These are phyloP conservation scores for Jaltomata sinuosa DNA, from an alignment of 257 asterid species.

Conservation along the genomic window DNA sequence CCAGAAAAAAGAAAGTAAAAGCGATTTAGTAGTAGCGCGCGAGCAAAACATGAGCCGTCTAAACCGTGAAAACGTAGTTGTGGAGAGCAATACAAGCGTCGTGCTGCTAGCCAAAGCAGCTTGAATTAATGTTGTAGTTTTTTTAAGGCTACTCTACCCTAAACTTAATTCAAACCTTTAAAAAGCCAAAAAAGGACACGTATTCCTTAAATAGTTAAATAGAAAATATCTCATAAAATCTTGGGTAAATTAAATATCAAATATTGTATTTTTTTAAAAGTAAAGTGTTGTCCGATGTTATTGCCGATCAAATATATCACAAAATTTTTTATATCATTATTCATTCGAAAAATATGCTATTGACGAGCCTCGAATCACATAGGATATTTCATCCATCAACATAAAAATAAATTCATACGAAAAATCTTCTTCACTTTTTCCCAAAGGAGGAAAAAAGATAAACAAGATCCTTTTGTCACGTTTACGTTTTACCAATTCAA, in stretches of 20 bases:
- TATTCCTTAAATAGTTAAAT: no score
- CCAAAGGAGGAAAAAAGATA: neutral
- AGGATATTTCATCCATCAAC: neutral
- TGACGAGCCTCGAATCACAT: neutral
- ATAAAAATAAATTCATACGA: neutral
- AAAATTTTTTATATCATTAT: neutral
- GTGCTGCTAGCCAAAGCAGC: no score
- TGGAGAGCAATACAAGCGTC: no score
- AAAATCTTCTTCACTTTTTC: neutral
- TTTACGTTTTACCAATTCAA: neutral
- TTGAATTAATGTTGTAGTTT: no score
- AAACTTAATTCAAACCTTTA: neutral
- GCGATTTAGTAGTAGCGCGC: no score
- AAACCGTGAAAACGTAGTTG: no score
- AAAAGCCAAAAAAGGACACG: no score
- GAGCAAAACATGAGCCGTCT: no score
- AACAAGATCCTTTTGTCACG: neutral
- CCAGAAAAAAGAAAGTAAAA: no score
- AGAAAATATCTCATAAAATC: no score
- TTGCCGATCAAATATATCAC: neutral
- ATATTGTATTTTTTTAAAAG: neutral
- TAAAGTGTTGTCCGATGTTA: neutral
- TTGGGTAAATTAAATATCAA: neutral
- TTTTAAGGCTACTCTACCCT: no score
- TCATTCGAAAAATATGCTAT: rapidly evolving